phyloP scores from a whole-genome alignment of 139 green algal genomes.

The Haematococcus lacustris region DNA sequence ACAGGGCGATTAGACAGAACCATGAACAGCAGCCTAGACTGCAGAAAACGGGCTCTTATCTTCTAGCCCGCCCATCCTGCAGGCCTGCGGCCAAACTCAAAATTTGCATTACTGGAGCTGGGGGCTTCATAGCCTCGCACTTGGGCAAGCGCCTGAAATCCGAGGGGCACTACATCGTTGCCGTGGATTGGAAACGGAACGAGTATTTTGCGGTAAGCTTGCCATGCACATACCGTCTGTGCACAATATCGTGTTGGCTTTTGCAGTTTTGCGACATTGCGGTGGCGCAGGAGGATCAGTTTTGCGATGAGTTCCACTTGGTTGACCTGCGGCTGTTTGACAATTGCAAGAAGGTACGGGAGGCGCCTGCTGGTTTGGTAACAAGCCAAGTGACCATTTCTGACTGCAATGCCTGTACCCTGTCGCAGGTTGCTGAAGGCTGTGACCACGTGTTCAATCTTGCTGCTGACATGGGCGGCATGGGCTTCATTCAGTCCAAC shows the following conservation, averaged over 20 bases:
- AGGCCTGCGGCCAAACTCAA: conserved; percentile 64
- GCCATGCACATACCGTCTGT: background rate
- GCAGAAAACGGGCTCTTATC: too few relatives aligned
- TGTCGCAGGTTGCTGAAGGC: too few relatives aligned
- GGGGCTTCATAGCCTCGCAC: conserved; percentile 89
- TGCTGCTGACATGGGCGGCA: conserved; percentile 98
- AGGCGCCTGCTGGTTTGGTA: too few relatives aligned
- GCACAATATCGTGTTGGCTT: background rate
- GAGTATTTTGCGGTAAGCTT: conserved; percentile 87
- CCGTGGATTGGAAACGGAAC: conserved; percentile 97
- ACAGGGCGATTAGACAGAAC: too few relatives aligned
- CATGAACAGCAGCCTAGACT: too few relatives aligned
- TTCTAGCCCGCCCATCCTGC: too few relatives aligned
- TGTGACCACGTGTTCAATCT: conserved; percentile 98
- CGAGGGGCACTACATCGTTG: conserved; percentile 97
- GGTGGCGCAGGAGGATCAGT: conserved; percentile 85
- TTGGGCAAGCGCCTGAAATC: conserved; percentile 87
- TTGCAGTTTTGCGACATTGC: background rate
- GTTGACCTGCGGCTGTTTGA: conserved; percentile 95
- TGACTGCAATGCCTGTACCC: too few relatives aligned
- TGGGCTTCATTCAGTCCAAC: conserved; percentile 99
- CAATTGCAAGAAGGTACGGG: conserved; percentile 81
- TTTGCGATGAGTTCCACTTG: conserved; percentile 98
- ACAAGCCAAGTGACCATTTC: too few relatives aligned
- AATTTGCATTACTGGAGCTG: conserved; percentile 94